These are phyloP conservation scores for Leptodermis oblonga DNA, from an alignment of 257 asterid genomes.

Conservation along the genomic window DNA sequence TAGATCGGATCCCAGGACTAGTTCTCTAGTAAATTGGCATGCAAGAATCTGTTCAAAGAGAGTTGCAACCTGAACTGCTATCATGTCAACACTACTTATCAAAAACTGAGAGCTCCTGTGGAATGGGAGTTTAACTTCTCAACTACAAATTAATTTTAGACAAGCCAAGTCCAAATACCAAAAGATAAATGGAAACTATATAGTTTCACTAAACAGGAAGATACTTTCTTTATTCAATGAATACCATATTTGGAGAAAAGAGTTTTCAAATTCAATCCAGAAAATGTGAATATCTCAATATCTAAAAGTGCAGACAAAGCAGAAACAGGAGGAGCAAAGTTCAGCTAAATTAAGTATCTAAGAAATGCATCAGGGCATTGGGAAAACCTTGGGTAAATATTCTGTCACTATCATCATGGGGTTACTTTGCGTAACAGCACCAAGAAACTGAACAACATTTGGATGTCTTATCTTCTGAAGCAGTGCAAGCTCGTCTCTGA, in stretches of 20 bases:
- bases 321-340: background rate
- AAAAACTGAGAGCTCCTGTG: background rate
- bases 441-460: constrained; percentile 93
- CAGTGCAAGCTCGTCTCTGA: constrained; percentile 82
- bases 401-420: constrained; percentile 99
- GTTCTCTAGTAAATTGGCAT: background rate
- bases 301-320: background rate
- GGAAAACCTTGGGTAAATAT: constrained; percentile 79
- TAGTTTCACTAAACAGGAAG: background rate
- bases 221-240: background rate
- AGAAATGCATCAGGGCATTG: constrained; percentile 1
- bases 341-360: background rate
- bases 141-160: background rate
- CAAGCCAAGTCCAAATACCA: background rate
- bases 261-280: background rate
- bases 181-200: background rate
- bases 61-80: background rate
- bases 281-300: background rate
- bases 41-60: background rate
- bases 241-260: background rate
- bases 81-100: background rate
- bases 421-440: constrained; percentile 94
- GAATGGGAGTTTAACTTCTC: background rate
- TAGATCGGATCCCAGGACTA: background rate
- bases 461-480: constrained; percentile 97